A percentile compares a stretch with the other conserved stretches of the same genome.
Conservation (phyloP, 345 rosid species). For the Populus pruinosa region DNA sequence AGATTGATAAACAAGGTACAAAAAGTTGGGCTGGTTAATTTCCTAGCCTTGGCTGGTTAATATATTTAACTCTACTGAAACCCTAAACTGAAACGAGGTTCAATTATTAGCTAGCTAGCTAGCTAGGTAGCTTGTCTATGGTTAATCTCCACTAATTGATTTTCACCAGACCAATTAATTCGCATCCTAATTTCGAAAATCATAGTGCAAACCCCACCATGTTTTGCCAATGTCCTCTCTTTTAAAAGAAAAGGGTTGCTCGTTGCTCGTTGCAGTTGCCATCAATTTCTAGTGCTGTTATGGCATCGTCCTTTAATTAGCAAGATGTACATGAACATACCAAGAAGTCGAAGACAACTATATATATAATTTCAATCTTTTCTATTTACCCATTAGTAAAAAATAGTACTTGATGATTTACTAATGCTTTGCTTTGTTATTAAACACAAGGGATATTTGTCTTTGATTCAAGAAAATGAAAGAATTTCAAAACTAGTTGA, state of each 20-base stretch:
- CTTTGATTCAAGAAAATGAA: no score
- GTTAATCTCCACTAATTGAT: neutral
- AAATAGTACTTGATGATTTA: no score
- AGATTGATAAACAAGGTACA: neutral
- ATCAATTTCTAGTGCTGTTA: neutral
- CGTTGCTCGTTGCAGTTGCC: no score
- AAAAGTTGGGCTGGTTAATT: neutral
- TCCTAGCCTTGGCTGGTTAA: neutral
- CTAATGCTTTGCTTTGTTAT: no score
- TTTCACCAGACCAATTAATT: neutral
- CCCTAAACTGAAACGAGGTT: neutral
- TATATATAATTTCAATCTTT: no score
- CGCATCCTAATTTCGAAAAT: neutral
- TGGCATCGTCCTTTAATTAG: neutral
- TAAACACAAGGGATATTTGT: no score
- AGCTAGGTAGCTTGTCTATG: neutral
- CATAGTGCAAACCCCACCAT: neutral
- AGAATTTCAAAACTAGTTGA: no score
- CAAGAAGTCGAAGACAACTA: no score
- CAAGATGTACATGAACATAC: neutral
- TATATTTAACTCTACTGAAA: neutral
- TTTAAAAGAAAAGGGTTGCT: no score
- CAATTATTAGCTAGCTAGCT: neutral
- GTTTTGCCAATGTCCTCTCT: neutral
- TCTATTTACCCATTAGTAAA: no score